phyloP scores from a whole-genome alignment of 2,329 filamentous ascomycete genomes.

The Colletotrichum tropicicola region DNA sequence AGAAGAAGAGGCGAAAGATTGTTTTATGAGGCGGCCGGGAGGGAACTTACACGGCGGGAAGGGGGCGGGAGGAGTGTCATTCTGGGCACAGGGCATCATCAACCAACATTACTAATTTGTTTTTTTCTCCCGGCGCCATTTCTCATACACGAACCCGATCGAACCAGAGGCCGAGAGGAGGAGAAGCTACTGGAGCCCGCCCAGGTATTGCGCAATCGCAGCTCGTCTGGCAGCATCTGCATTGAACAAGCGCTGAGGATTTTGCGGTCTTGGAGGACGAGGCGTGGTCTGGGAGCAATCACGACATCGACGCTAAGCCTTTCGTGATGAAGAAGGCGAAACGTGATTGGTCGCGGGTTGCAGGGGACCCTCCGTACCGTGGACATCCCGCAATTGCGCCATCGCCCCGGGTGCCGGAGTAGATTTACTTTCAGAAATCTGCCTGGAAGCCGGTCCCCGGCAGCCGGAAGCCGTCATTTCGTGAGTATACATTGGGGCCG shows the following conservation, averaged over 20 bases:
- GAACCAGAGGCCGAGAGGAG: conserved; percentile 20
- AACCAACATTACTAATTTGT: conserved; percentile 33
- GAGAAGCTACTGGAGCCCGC: conserved; percentile 3
- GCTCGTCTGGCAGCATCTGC: conserved; percentile 30
- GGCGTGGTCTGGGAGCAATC: conserved; percentile 49
- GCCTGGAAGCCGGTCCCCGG: conserved; percentile 16
- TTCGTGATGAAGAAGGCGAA: conserved; percentile 49
- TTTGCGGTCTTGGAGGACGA: conserved; percentile 22
- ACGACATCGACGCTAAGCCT: conserved; percentile 63
- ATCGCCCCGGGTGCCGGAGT: conserved; percentile 30
- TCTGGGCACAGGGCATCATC: conserved; percentile 27
- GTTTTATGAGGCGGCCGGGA: conserved; percentile 28
- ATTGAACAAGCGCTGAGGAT: conserved; percentile 24
- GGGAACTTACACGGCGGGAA: conserved; percentile 26
- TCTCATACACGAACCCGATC: conserved; percentile 14
- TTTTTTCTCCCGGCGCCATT: conserved; percentile 1
- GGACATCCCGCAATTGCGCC: conserved; percentile 32
- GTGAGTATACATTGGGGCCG: conserved; percentile 14
- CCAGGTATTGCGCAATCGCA: conserved; percentile 47
- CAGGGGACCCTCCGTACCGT: conserved; percentile 28
- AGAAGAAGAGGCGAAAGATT: conserved; percentile 5
- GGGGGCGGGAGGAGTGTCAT: conserved; percentile 23
- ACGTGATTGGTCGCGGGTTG: conserved; percentile 45
- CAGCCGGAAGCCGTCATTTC: conserved; percentile 20
- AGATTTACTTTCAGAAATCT: conserved; percentile 5